Evolutionary conservation across 1,139 yeast genomes (phyloP).

Genomic region (Suhomyces coccinellae): DNA sequence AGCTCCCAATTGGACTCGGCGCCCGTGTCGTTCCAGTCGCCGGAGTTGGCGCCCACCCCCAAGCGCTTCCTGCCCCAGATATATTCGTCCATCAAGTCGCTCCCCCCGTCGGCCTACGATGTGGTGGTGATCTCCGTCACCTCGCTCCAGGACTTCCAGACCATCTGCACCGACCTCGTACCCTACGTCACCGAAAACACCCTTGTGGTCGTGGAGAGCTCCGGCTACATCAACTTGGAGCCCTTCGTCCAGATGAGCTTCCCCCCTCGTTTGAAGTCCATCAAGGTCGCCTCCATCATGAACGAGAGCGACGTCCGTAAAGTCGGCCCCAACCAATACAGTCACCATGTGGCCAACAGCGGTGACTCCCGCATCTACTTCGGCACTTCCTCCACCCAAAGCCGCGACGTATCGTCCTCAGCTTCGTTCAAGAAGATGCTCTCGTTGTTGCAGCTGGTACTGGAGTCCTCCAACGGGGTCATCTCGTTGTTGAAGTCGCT

Average conservation of each 20-base stretch:
- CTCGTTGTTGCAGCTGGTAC: constrained; percentile 37
- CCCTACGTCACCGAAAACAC: constrained; percentile 39
- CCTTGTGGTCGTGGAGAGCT: constrained; percentile 61
- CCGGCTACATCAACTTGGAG: constrained; percentile 71
- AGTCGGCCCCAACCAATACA: constrained; percentile 24
- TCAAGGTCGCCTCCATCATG: constrained; percentile 58
- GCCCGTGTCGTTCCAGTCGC: constrained; percentile 10
- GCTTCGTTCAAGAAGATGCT: constrained; percentile 30
- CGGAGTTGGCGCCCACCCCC: constrained; percentile 4
- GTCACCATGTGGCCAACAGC: constrained; percentile 28
- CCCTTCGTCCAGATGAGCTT: constrained; percentile 54
- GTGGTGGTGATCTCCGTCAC: constrained; percentile 37
- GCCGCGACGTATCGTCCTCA: constrained; percentile 16
- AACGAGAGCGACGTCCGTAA: constrained; percentile 63
- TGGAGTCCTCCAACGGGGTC: constrained; percentile 31
- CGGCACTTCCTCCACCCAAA: constrained; percentile 32
- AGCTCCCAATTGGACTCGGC: constrained; percentile 12
- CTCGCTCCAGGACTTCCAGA: constrained; percentile 47
- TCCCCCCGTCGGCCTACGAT: constrained; percentile 29
- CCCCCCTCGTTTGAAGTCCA: constrained; percentile 30
- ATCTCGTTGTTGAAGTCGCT: constrained; percentile 49
- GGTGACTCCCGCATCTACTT: constrained; percentile 43
- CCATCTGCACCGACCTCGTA: constrained; percentile 26
- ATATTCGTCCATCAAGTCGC: constrained; percentile 21
- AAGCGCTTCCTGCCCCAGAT: constrained; percentile 25